Evolutionary conservation across 2,329 filamentous ascomycete species (phyloP), one percentile per base, ranked within the genome.

Genomic region (Fusarium solani-melongenae): DNA sequence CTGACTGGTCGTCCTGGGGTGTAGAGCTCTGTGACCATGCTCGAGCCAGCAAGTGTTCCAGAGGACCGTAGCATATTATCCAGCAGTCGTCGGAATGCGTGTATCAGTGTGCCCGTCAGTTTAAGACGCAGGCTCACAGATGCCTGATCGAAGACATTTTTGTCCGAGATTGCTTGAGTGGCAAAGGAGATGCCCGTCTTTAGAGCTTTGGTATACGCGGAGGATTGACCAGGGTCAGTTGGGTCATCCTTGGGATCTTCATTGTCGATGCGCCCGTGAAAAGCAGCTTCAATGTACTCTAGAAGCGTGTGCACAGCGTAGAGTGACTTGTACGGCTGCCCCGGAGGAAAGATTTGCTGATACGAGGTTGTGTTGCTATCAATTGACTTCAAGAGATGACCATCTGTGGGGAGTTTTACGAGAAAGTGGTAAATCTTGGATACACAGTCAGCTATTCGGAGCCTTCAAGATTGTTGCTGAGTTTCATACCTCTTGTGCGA

Each of bases 261-360:
- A 46, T 67, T 65, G 12, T 24, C 57, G 27, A 55, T 36, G 31
- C 55, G 71, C 44, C 62, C 76, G 75, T 77, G 83, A 79, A 84
- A 83, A 70, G 82, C 73, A 10, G 77, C 82, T 29, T 85, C 83
- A 41, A 94, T 85, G 78, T 91, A 92, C 63, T 90, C 87, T 24
- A 86, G 84, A 41, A 97, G 84, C 1, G 91, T 89, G 77, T 92
- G 88, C 1, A 94, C 82, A 4, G 92, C 92, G 79, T 95, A 97
- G 1, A 95, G 85, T 2, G 91, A 90, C 75, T 92, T 93, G 84
- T 91, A 95, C 2, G 92, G 92, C 67, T 92, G 90, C 1, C 88
- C 87, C 2, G 89, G 81, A 8, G 93, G 92, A 69, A 96, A 95
- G 1, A 95, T 83, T 12, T 92, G 87, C 12, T 83, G 81, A 67